A percentile compares a stretch with the other conserved stretches of the same genome.
phyloP scores from a whole-genome alignment of 805 yeast genomes.

The Trichomonascus vanleenenianus region DNA sequence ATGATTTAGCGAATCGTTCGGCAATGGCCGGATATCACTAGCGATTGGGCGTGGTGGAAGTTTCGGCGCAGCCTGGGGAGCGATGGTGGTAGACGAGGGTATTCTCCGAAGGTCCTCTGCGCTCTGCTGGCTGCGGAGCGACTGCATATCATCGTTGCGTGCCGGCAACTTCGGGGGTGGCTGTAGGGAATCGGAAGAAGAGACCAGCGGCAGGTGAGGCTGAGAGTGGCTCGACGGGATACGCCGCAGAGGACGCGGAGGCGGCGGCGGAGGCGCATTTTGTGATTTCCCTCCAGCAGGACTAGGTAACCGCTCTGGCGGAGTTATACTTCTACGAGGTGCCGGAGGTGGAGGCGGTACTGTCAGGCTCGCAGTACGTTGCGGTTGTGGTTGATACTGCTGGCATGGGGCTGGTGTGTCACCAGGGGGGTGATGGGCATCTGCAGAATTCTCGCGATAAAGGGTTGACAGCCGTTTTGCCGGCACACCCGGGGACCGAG shows the following conservation, averaged over 20 bases:
- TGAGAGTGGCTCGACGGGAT: background rate
- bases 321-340: background rate
- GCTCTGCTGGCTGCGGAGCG: background rate
- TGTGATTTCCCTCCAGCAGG: background rate
- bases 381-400: constrained; percentile 4
- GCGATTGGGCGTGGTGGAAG: background rate
- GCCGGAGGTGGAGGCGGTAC: constrained; percentile 5
- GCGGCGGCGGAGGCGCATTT: constrained; percentile 2
- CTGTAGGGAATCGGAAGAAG: background rate
- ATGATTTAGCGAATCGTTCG: too few relatives aligned
- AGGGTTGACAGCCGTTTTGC: background rate
- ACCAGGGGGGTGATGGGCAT: background rate
- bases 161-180: background rate
- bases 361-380: background rate
- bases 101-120: background rate
- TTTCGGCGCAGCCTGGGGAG: constrained; percentile 2
- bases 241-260: background rate
- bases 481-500: constrained; percentile 2
- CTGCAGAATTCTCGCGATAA: background rate
- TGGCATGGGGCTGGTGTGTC: background rate
- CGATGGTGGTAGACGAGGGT: background rate
- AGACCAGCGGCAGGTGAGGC: background rate
- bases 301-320: background rate
- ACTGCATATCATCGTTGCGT: background rate
- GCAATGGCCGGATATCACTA: too few relatives aligned